Percentiles rank a stretch among this genome's conserved stretches.
Conservation (phyloP, 1,284 basidiomycete genomes). For the Phellopilus nigrolimitatus region DNA sequence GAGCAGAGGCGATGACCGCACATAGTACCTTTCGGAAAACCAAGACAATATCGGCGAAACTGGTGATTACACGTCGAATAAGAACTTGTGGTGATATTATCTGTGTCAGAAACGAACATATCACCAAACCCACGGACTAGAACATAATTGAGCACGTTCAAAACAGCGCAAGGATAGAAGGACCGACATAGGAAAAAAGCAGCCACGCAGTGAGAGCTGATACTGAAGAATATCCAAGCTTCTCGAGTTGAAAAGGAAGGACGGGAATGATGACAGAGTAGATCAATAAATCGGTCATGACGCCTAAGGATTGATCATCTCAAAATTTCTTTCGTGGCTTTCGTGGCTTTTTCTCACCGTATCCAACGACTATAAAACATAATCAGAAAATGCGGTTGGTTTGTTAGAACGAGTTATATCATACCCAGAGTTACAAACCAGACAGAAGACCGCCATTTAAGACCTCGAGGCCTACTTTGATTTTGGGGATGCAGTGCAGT, state of each 20-base stretch:
- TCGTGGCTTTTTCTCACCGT: conserved; percentile 1
- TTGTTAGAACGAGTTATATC: conserved; percentile 9
- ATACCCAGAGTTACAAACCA: conserved; percentile 45
- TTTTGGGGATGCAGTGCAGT: too few relatives aligned
- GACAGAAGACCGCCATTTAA: conserved; percentile 39
- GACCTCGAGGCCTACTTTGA: conserved; percentile 8
- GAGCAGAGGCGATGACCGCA: conserved; percentile 55
- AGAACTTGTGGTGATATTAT: neutral
- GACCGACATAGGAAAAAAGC: conserved; percentile 54
- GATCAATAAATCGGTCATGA: conserved; percentile 58
- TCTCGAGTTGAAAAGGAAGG: conserved; percentile 67
- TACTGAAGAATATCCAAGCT: conserved; percentile 45
- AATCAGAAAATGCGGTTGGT: neutral
- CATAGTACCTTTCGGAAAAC: conserved; percentile 56
- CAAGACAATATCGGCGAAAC: conserved; percentile 69
- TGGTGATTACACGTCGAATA: conserved; percentile 25
- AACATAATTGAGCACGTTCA: neutral
- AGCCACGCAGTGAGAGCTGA: conserved; percentile 66
- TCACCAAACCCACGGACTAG: conserved; percentile 15
- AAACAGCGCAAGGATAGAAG: neutral
- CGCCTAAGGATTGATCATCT: conserved; percentile 35
- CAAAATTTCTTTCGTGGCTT: neutral
- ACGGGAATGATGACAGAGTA: conserved; percentile 73
- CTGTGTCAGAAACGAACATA: conserved; percentile 1
- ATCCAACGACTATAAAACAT: conserved; percentile 21